These are phyloP conservation scores for Saksenaea vasiformis DNA, from an alignment of 371 early-diverging fungal species.

Conservation along the genomic window DNA sequence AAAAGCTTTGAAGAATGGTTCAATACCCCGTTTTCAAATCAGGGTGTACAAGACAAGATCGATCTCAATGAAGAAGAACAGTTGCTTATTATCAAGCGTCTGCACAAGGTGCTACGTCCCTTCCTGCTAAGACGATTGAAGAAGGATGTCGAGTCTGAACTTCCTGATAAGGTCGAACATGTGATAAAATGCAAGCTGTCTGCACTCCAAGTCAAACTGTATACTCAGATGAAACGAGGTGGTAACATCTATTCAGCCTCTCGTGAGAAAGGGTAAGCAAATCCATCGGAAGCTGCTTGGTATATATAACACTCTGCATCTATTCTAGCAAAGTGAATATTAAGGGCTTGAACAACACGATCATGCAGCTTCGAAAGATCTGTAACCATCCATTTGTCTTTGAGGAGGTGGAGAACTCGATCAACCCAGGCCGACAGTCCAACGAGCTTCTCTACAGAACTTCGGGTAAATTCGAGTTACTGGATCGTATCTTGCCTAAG, in stretches of 20 bases:
- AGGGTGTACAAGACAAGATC: slow-evolving; percentile 84
- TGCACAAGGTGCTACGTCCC: slow-evolving; percentile 97
- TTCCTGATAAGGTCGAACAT: slow-evolving; percentile 99
- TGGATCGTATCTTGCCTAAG: slow-evolving; percentile 96
- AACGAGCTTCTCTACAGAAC: slow-evolving; percentile 75
- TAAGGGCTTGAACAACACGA: slow-evolving; percentile 91
- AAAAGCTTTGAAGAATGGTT: slow-evolving; percentile 99
- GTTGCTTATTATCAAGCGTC: slow-evolving; percentile 93
- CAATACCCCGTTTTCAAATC: slow-evolving; percentile 90
- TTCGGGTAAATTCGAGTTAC: slow-evolving; percentile 98
- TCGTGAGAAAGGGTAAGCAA: slow-evolving; percentile 61
- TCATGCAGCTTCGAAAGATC: slow-evolving; percentile 99
- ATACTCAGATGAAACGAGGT: slow-evolving; percentile 75
- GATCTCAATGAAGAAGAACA: slow-evolving; percentile 97
- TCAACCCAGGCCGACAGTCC: slow-evolving; percentile 64
- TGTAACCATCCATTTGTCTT: slow-evolving; percentile 99
- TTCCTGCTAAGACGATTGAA: slow-evolving; percentile 98
- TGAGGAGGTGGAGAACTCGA: slow-evolving; percentile 87
- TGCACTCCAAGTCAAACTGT: slow-evolving; percentile 80
- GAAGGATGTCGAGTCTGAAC: slow-evolving; percentile 98
- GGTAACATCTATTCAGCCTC: slow-evolving; percentile 65
- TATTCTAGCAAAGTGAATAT: slow-evolving; percentile 51
- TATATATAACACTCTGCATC: background rate
- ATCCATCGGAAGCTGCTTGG: background rate
- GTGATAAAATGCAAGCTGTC: slow-evolving; percentile 94